Percentiles rank a stretch among this genome's conserved stretches.
Conservation (phyloP, 2,329 filamentous ascomycete genomes). For the Neurospora sp. region DNA sequence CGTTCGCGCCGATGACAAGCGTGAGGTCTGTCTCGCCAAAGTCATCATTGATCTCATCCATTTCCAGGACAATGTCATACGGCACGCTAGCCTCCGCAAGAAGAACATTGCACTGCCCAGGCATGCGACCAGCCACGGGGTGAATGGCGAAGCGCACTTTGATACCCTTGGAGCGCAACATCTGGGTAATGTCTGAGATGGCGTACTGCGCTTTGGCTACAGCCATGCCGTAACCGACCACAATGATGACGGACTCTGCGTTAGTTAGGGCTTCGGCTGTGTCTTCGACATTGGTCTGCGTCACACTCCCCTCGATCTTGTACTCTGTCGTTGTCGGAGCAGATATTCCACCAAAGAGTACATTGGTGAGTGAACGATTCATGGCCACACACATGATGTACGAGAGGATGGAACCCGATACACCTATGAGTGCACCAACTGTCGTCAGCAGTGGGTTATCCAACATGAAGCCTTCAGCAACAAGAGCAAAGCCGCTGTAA, state of each 20-base stretch:
- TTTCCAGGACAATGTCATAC: constrained; percentile 87
- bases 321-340: constrained; percentile 52
- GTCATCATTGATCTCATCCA: constrained; percentile 95
- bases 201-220: constrained; percentile 91
- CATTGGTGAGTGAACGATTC: constrained; percentile 84
- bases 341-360: constrained; percentile 75
- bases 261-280: constrained; percentile 65
- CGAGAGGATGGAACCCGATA: constrained; percentile 79
- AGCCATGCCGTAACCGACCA: constrained; percentile 90
- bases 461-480: constrained; percentile 87
- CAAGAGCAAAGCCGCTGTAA: constrained; percentile 82
- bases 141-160: constrained; percentile 86
- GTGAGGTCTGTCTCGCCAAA: constrained; percentile 79
- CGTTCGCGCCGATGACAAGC: constrained; percentile 84
- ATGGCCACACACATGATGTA: constrained; percentile 85
- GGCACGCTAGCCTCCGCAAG: constrained; percentile 81
- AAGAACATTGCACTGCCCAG: constrained; percentile 85
- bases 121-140: constrained; percentile 85
- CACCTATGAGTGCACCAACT: constrained; percentile 78
- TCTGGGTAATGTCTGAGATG: constrained; percentile 69
- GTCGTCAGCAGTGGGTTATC: constrained; percentile 78
- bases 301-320: constrained; percentile 73
- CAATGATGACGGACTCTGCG: constrained; percentile 78
- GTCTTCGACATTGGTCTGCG: constrained; percentile 70
- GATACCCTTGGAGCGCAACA: constrained; percentile 64